Base-by-base conservation (phyloP, 2,329 filamentous ascomycete species). In the Ophiocordyceps sinensis region DNA sequence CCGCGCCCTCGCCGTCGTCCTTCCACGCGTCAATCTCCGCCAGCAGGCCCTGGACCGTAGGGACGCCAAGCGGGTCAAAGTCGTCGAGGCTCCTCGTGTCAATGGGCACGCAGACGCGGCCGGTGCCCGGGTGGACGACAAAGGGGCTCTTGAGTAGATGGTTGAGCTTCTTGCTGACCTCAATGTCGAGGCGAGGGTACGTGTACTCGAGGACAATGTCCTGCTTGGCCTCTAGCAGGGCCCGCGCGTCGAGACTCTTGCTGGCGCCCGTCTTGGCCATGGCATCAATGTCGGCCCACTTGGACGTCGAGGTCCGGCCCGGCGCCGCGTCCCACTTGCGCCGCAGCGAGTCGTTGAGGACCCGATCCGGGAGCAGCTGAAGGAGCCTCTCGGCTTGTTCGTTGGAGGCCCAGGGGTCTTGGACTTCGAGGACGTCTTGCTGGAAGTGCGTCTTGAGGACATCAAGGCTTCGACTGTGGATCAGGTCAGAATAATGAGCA, bases 71-170 rank as follows among this genome's bases (percentile, higher is more conserved):
- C 0, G 91, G 91, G 55, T 96, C 85, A 53, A 98, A 98, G 4
- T 79, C 73, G 38, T 91, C 85, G 1, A 89, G 72, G 5, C 65
- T 69, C 39, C 55, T 65, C 1, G 77, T 74, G 57, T 96, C 85
- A 53, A 98, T 96, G 2, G 91, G 91, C 40, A 98, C 91, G 65
- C 91, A 98, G 7, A 98, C 85, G 41, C 89, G 70, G 1, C 91
- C 89, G 0, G 91, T 98, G 15, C 87, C 87, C 0, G 91, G 91
- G 58, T 98, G 91, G 31, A 98, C 81, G 45, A 95, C 89, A 55
- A 98, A 98, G 1, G 91, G 91, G 46, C 82, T 88, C 60, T 98
- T 98, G 51, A 98, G 79, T 71, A 98, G 77, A 72, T 98, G 91
- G 66, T 95, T 96, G 43, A 94, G 77, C 59, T 95, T 94, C 70